Percentiles rank a stretch among this genome's conserved stretches.
Conservation (phyloP, 169 alveolate genomes). For the Neospora caninum region DNA sequence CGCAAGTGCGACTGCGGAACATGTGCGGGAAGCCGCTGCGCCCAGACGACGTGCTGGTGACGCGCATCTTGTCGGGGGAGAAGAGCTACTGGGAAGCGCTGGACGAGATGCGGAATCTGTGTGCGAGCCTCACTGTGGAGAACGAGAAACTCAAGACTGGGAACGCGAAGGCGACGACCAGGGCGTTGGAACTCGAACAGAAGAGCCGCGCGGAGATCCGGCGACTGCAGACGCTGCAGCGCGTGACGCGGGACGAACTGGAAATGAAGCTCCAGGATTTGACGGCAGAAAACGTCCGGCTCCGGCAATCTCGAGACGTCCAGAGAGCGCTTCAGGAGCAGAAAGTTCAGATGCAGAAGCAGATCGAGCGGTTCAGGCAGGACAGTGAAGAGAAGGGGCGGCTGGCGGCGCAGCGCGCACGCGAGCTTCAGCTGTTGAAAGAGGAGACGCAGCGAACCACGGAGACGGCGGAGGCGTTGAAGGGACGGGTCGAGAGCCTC, state of each 20-base stretch:
- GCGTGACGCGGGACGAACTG: slow-evolving; percentile 28
- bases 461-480: slow-evolving; percentile 8
- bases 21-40: slow-evolving; percentile 20
- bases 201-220: slow-evolving; percentile 27
- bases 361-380: slow-evolving; percentile 9
- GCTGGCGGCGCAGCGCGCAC: background rate
- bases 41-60: slow-evolving; percentile 48
- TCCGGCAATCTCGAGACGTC: slow-evolving; percentile 34
- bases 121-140: slow-evolving; percentile 25
- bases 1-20: slow-evolving; percentile 1
- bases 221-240: slow-evolving; percentile 34
- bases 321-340: slow-evolving; percentile 30
- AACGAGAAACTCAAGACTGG: slow-evolving; percentile 4
- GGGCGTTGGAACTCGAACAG: slow-evolving; percentile 12
- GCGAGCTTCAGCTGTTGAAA: background rate
- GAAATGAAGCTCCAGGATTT: background rate
- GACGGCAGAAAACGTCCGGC: background rate
- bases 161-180: slow-evolving; percentile 4
- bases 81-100: slow-evolving; percentile 66
- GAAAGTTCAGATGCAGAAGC: slow-evolving; percentile 38
- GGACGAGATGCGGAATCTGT: slow-evolving; percentile 48
- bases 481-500: slow-evolving; percentile 38
- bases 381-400: slow-evolving; percentile 44
- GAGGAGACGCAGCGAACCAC: slow-evolving; percentile 35
- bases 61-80: slow-evolving; percentile 41